phyloP scores from a whole-genome alignment of 78 protist genomes.

The Guillardia theta region DNA sequence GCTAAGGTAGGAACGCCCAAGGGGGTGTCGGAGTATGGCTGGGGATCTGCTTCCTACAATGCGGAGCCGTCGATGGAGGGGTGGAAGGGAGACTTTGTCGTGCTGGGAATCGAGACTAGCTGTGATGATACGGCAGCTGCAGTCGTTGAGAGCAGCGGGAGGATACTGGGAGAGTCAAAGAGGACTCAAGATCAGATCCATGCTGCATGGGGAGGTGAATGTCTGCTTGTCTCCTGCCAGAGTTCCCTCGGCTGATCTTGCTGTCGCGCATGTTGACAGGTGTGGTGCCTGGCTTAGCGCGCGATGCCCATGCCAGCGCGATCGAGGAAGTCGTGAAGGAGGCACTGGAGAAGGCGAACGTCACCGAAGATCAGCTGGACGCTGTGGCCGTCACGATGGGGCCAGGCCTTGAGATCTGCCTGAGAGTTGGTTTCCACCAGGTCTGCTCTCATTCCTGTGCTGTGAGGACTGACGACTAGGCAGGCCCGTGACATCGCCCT shows the following conservation, averaged over 20 bases:
- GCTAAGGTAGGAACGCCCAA: background rate
- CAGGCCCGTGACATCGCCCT: background rate
- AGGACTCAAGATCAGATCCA: background rate
- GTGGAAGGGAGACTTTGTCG: background rate
- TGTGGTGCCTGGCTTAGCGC: background rate
- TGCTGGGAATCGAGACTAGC: conserved; percentile 57
- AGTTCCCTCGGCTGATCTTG: background rate
- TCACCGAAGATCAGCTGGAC: background rate
- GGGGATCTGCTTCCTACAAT: background rate
- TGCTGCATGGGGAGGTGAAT: background rate
- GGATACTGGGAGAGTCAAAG: background rate
- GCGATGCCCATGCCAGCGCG: background rate
- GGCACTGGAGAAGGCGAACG: background rate
- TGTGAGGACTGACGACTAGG: too few species aligned
- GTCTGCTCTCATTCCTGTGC: too few species aligned
- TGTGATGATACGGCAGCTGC: conserved; percentile 61
- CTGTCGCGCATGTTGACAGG: background rate
- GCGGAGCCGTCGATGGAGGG: background rate
- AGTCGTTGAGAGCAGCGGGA: background rate
- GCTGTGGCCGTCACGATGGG: conserved; percentile 18
- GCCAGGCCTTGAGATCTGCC: conserved; percentile 34
- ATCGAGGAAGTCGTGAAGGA: background rate
- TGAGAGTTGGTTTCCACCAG: background rate
- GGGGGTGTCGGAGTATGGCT: background rate
- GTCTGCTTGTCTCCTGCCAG: background rate